These are phyloP conservation scores for Candida glaebosa DNA, from an alignment of 805 yeast genomes.

Conservation along the genomic window DNA sequence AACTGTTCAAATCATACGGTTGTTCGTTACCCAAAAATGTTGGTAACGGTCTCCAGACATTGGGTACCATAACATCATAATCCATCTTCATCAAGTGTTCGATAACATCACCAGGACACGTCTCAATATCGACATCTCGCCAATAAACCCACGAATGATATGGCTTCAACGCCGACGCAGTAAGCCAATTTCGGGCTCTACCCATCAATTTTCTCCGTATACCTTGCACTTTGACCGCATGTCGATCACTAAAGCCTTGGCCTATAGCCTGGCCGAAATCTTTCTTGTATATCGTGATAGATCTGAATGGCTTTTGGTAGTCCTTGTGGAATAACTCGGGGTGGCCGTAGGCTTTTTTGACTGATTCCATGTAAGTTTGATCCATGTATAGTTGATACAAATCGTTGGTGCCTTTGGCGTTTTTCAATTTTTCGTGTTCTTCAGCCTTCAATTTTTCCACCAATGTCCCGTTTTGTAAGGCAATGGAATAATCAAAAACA, in stretches of 20 bases:
- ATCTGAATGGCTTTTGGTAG: conserved; percentile 68
- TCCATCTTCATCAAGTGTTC: conserved; percentile 67
- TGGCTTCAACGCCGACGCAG: conserved; percentile 70
- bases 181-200: conserved; percentile 80
- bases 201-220: conserved; percentile 83
- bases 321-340: conserved; percentile 56
- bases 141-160: conserved; percentile 90
- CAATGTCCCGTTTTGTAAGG: conserved; percentile 69
- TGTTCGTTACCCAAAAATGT: conserved; percentile 87
- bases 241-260: conserved; percentile 80
- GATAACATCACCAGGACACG: conserved; percentile 74
- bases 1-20: conserved; percentile 93
- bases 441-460: conserved; percentile 44
- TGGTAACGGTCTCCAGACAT: conserved; percentile 97
- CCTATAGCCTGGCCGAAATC: conserved; percentile 85
- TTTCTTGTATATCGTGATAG: conserved; percentile 74
- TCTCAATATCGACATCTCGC: conserved; percentile 84
- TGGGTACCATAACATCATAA: conserved; percentile 75
- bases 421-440: conserved; percentile 29
- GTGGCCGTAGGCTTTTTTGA: conserved; percentile 56
- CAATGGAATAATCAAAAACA: conserved; percentile 59
- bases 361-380: conserved; percentile 51
- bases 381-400: conserved; percentile 72
- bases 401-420: conserved; percentile 54
- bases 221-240: conserved; percentile 83